Evolutionary conservation across 2,329 filamentous ascomycete genomes (phyloP), one percentile per base, ranked within the genome.

Genomic region (Knoxdaviesia proteae): DNA sequence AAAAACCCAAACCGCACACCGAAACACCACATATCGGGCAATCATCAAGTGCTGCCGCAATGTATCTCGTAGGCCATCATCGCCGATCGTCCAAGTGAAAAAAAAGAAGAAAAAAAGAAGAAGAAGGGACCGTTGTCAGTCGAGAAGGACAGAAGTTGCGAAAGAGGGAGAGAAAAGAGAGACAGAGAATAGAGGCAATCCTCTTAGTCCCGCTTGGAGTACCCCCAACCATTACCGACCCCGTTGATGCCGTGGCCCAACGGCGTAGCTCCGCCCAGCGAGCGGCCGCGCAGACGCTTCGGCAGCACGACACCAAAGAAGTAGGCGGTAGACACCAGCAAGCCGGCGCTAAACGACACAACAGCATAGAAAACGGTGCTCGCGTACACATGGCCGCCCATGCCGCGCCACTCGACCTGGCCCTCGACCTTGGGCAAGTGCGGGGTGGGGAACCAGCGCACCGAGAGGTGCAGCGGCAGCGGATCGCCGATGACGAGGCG

Each of bases 401-500:
- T 67, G 4, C 74, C 74, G 46, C 69, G 64, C 74, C 74, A 78
- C 57, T 76, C 71, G 5, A 78, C 71, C 47, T 62, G 65, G 7
- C 74, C 74, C 56, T 76, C 74, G n/a, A 67, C 73, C 56, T 69
- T 70, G 48, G 81, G 82, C 48, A 88, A 63, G 35, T 68, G 65
- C 1, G 81, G 78, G 30, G 72, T 80, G 1, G 80, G 80, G 57
- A 88, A 90, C 90, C 90, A 96, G 38, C 84, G 67, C 9, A 96
- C 78, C 36, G 75, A 80, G 53, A 96, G 82, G 38, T 67, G 69
- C 50, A 96, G 64, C 0, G 82, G 79, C 45, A 96, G 58, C 5
- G 80, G 72, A 58, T 96, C 87, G 8, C 88, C 87, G 49, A 94
- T 93, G 33, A 94, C 74, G 40, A 94, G 71, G 52, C 77, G 77